Conservation (phyloP, 805 yeast species). For the Starmerella bacillaris region DNA sequence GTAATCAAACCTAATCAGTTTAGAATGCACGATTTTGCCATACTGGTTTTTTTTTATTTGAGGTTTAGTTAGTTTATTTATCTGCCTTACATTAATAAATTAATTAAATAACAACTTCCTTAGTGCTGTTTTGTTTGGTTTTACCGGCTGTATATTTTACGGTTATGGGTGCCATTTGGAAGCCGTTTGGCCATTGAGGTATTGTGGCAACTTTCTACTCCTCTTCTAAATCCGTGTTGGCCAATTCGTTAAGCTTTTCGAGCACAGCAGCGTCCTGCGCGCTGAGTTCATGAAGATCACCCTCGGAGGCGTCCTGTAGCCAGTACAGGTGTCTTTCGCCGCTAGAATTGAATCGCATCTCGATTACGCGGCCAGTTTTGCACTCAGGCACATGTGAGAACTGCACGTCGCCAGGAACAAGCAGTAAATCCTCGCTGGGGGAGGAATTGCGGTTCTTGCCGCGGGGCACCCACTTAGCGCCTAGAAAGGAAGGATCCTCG, state of each 20-base stretch:
- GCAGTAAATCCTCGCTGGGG: conserved; percentile 33
- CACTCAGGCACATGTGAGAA: conserved; percentile 56
- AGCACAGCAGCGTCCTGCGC: conserved; percentile 37
- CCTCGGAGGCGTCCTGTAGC: conserved; percentile 62
- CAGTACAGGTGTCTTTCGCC: conserved; percentile 43
- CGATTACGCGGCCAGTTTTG: conserved; percentile 59
- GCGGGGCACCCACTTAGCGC: conserved; percentile 58
- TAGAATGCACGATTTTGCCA: too few species aligned
- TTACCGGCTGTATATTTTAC: too few species aligned
- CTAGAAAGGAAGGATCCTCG: conserved; percentile 56
- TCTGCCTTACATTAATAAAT: too few species aligned
- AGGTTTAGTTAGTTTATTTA: too few species aligned
- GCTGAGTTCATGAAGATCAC: conserved; percentile 37
- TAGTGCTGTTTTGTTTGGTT: too few species aligned
- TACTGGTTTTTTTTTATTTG: too few species aligned
- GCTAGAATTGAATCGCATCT: conserved; percentile 43
- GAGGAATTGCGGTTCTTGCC: conserved; percentile 22
- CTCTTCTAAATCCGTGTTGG: conserved; percentile 16
- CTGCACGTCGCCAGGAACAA: conserved; percentile 72
- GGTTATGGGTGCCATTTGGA: too few species aligned
- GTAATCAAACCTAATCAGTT: too few species aligned
- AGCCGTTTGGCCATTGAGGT: too few species aligned
- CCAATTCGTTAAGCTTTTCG: conserved; percentile 30
- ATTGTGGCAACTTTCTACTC: too few species aligned
- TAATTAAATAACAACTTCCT: too few species aligned